A percentile compares a stretch with the other conserved stretches of the same genome.
Conservation (phyloP, 2,329 filamentous ascomycete genomes). For the Aspergillus sp. region DNA sequence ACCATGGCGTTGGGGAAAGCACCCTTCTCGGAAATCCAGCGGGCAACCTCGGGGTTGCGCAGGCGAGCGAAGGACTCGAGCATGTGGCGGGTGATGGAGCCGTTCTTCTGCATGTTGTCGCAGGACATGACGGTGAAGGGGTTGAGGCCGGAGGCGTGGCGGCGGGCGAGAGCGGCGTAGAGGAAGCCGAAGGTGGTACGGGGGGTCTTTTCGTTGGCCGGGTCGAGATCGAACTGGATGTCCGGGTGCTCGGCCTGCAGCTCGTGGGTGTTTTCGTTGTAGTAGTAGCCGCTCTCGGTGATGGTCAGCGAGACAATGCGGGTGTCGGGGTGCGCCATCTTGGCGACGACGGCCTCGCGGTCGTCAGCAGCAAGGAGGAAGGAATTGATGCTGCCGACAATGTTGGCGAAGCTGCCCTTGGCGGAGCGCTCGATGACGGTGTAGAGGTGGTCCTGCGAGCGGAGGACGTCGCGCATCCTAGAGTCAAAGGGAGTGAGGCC, state of each 20-base stretch:
- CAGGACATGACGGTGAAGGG: conserved; percentile 58
- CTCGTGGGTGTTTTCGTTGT: conserved; percentile 59
- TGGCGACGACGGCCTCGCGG: conserved; percentile 53
- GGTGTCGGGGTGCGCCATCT: conserved; percentile 57
- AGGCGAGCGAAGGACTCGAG: conserved; percentile 52
- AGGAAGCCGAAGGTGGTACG: conserved; percentile 55
- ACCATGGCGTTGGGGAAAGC: conserved; percentile 59
- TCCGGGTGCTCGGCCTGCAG: conserved; percentile 51
- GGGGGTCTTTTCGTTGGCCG: conserved; percentile 44
- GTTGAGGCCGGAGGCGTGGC: conserved; percentile 48
- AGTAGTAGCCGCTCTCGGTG: conserved; percentile 59
- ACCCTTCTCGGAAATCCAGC: conserved; percentile 51
- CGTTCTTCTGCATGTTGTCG: conserved; percentile 61
- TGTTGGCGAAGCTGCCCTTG: conserved; percentile 49
- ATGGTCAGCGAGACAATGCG: conserved; percentile 58
- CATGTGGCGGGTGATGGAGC: conserved; percentile 54
- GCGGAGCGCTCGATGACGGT: conserved; percentile 57
- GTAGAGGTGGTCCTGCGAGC: conserved; percentile 53
- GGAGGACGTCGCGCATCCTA: conserved; percentile 53
- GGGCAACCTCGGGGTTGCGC: conserved; percentile 49
- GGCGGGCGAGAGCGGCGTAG: conserved; percentile 51
- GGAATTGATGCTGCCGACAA: conserved; percentile 55
- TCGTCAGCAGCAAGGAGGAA: conserved; percentile 55
- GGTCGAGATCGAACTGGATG: conserved; percentile 49
- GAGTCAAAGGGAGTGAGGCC: conserved; percentile 53